Evolutionary conservation across 768 basidiomycete species (phyloP).

Genomic region (Steccherinum ochraceum): DNA sequence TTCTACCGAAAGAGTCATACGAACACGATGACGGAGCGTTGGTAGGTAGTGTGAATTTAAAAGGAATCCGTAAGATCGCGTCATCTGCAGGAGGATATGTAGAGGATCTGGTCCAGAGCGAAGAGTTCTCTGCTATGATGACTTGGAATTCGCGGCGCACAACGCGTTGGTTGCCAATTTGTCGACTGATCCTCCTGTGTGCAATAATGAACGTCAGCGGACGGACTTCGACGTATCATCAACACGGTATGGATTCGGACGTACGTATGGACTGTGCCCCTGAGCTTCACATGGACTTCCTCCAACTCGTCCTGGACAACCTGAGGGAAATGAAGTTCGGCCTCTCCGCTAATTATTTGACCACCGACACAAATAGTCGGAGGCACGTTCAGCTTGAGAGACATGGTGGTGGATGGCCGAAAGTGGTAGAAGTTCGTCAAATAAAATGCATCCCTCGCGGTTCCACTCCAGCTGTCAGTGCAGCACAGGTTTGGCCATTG

Average conservation of each 20-base stretch:
- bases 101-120: background rate
- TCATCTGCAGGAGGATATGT: slow-evolving; percentile 9
- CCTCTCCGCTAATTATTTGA: slow-evolving; percentile 10
- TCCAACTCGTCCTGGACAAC: slow-evolving; percentile 12
- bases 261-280: slow-evolving; percentile 16
- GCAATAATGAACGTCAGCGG: background rate
- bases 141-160: background rate
- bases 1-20: slow-evolving; percentile 8
- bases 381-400: background rate
- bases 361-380: slow-evolving; percentile 8
- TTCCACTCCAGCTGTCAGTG: too few relatives aligned
- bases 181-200: slow-evolving; percentile 7
- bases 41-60: slow-evolving; percentile 12
- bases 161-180: slow-evolving; percentile 1
- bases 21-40: slow-evolving; percentile 16
- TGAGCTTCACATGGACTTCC: slow-evolving; percentile 16
- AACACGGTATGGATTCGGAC: slow-evolving; percentile 1
- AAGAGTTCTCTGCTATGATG: background rate
- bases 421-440: too few relatives aligned
- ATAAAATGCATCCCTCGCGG: too few relatives aligned
- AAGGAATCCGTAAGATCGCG: slow-evolving; percentile 13
- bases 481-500: too few relatives aligned
- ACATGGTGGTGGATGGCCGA: too few relatives aligned
- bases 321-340: slow-evolving; percentile 13
- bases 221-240: too few relatives aligned